Evolutionary conservation across 1,284 basidiomycete species (phyloP).

Genomic region (Pulchroboletus neoregius): DNA sequence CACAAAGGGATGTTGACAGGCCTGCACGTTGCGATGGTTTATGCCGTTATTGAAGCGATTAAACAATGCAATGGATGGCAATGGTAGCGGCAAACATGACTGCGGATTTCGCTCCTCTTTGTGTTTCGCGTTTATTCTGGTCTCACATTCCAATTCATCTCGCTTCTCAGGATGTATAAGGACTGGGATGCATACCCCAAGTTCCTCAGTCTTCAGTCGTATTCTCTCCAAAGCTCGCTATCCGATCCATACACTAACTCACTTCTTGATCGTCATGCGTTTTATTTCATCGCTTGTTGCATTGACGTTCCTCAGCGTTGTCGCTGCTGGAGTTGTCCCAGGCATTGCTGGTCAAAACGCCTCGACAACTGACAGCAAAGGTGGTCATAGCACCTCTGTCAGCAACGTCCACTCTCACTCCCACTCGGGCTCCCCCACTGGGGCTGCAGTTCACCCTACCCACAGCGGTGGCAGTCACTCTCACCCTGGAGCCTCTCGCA

Average conservation of each 20-base stretch:
- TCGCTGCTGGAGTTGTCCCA: slow-evolving; percentile 7
- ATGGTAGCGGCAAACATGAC: not conserved
- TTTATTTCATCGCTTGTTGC: slow-evolving; percentile 2
- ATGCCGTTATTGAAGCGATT: too few relatives aligned
- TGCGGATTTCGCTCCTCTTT: slow-evolving; percentile 6
- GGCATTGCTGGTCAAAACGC: not conserved
- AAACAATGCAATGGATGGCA: not conserved
- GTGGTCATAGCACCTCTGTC: too few relatives aligned
- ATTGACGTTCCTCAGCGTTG: slow-evolving; percentile 10
- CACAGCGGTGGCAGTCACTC: too few relatives aligned
- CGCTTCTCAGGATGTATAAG: slow-evolving; percentile 9
- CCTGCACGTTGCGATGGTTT: too few relatives aligned
- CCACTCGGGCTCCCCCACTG: not conserved
- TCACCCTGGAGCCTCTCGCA: too few relatives aligned
- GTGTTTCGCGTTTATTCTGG: not conserved
- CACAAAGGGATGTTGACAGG: too few relatives aligned
- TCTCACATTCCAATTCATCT: not conserved
- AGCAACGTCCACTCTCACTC: not conserved
- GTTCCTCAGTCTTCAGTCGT: not conserved
- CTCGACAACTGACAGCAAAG: too few relatives aligned
- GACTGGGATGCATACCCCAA: not conserved
- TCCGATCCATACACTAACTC: not conserved
- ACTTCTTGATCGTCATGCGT: slow-evolving; percentile 11
- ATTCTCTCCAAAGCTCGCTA: not conserved
- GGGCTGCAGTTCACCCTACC: too few relatives aligned